Conservation (phyloP, 2,329 filamentous ascomycete genomes). For the Botrytis aclada region DNA sequence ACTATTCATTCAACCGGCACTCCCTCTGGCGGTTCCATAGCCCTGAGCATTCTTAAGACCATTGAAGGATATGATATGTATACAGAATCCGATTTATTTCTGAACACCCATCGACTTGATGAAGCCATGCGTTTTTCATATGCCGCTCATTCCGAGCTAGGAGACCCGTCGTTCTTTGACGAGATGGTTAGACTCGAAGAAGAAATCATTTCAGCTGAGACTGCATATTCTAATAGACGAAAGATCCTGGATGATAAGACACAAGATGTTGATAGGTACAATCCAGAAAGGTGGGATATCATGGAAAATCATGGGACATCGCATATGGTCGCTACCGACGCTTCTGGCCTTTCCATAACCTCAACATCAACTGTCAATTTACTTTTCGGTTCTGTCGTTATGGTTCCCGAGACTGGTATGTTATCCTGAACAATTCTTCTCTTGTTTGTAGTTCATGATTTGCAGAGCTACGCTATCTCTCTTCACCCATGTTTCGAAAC, state of each 20-base stretch:
- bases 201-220: slow-evolving; percentile 61
- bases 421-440: not conserved
- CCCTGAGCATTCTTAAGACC: slow-evolving; percentile 66
- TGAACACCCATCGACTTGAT: slow-evolving; percentile 77
- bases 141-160: slow-evolving; percentile 71
- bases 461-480: not conserved
- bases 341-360: slow-evolving; percentile 70
- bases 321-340: slow-evolving; percentile 70
- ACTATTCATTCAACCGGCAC: slow-evolving; percentile 67
- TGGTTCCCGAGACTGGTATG: slow-evolving; percentile 78
- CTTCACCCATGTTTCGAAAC: not conserved
- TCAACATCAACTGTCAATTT: slow-evolving; percentile 87
- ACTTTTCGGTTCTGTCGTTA: slow-evolving; percentile 74
- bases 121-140: slow-evolving; percentile 92
- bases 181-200: slow-evolving; percentile 62
- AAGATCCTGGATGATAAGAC: slow-evolving; percentile 72
- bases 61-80: slow-evolving; percentile 66
- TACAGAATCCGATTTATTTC: slow-evolving; percentile 44
- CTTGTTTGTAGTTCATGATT: not conserved
- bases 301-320: slow-evolving; percentile 71
- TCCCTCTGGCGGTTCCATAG: slow-evolving; percentile 75
- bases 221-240: slow-evolving; percentile 56
- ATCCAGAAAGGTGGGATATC: slow-evolving; percentile 63
- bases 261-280: slow-evolving; percentile 69
- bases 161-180: slow-evolving; percentile 73